Evolutionary conservation across 2,329 filamentous ascomycete genomes (phyloP), one percentile per base, ranked within the genome.

Genomic region (Epicoccum nigrum): DNA sequence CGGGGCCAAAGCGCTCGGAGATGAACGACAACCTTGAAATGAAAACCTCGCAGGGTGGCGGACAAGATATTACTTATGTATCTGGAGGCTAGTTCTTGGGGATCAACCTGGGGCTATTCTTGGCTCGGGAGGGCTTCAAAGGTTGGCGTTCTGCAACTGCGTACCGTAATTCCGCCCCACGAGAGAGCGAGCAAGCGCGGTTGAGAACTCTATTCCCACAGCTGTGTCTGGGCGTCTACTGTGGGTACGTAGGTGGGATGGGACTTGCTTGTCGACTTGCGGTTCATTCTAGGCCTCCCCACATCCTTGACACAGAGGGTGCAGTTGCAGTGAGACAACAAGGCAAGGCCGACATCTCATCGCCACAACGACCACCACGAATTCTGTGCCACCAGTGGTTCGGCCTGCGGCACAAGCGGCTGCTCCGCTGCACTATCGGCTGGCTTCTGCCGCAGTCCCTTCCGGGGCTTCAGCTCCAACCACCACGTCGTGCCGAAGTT

Each of bases 401-500:
- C 59, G 51, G 54, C 39, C 33, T 56, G 55, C 49, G 61, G 48
- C 51, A 56, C 55, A 44, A 45, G 38, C 51, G 57, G 33, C 45
- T 61, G 44, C 47, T 58, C 58, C 31, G 31, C 53, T 41, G 54
- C 49, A 19, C 37, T 45, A 31, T 53, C 55, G 46, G 45, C 30
- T 37, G 46, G 33, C 45, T 50, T 48, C 50, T 63, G 59, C 33
- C 64, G 64, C 42, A 61, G 55, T 37, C 70, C 67, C 46, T 68
- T 67, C 38, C 69, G 56, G 27, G 76, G 75, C 66, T 72, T 77
- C 64, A 81, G 55, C 62, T 80, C 77, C 45, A 78, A 70, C 65
- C 78, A 73, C 75, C 76, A 80, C 13, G 75, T 79, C 11, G 79
- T 81, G 25, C 79, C 79, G 54, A 79, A 70, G 56, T 80, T 76